Conservation (phyloP, 192 early-diverging fungal species). For the Oehlia diaphana region DNA sequence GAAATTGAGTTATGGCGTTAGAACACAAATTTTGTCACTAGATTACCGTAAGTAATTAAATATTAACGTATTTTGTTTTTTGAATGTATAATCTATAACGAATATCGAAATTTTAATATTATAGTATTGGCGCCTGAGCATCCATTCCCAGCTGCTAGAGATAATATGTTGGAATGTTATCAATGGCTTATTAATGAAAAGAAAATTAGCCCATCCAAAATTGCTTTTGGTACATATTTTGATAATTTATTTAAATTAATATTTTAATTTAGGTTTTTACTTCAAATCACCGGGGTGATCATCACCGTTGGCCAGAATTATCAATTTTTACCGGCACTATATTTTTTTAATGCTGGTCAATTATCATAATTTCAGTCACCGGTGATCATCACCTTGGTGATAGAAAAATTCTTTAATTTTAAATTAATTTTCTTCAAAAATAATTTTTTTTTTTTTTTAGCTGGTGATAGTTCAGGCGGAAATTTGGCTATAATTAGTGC, state of each 20-base stretch:
- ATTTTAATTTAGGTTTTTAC: too few species aligned
- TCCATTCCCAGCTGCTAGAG: conserved; percentile 12
- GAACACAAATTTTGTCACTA: conserved; percentile 10
- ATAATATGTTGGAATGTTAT: conserved; percentile 20
- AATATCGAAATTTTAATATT: neutral
- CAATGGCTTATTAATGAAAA: conserved; percentile 6
- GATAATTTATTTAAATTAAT: too few species aligned
- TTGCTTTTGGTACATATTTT: conserved; percentile 7
- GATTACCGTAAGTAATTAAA: conserved; percentile 19
- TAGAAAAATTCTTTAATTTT: too few species aligned
- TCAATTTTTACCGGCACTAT: too few species aligned
- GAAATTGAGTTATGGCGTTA: conserved; percentile 17
- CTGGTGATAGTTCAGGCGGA: conserved; percentile 28
- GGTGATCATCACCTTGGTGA: too few species aligned
- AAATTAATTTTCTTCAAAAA: neutral
- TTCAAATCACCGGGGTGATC: too few species aligned
- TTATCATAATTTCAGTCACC: too few species aligned
- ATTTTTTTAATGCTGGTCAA: too few species aligned
- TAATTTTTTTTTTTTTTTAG: neutral
- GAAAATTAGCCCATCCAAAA: conserved; percentile 22
- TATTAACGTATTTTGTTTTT: neutral
- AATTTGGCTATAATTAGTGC: neutral
- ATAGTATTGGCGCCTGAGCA: conserved; percentile 18
- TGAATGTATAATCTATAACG: too few species aligned
- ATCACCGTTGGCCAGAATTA: too few species aligned